A percentile compares a stretch with the other conserved stretches of the same genome.
Evolutionary conservation across 2,329 filamentous ascomycete species (phyloP).

Genomic region (Trichoderma pleuroti): DNA sequence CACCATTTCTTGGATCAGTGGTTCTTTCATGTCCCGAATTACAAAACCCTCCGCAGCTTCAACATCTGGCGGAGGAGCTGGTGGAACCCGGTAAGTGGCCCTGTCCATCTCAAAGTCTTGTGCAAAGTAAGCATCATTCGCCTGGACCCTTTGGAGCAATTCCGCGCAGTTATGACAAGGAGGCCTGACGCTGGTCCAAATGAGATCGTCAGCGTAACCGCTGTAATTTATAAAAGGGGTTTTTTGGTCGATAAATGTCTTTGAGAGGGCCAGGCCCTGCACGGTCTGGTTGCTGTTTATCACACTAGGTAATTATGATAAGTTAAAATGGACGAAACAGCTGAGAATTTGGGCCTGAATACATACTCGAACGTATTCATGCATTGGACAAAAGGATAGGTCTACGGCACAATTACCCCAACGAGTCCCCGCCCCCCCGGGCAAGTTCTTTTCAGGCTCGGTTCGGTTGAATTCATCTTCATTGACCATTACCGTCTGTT

Average conservation of each 20-base stretch:
- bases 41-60: background rate
- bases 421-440: background rate
- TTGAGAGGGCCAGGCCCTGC: background rate
- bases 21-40: background rate
- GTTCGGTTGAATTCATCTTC: background rate
- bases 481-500: background rate
- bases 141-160: too few relatives aligned
- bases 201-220: background rate
- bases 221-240: fast-evolving
- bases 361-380: background rate
- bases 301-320: too few relatives aligned
- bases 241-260: background rate
- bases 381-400: background rate
- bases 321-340: background rate
- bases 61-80: background rate
- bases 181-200: background rate
- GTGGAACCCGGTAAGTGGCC: background rate
- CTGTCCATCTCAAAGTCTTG: background rate
- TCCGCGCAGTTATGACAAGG: background rate
- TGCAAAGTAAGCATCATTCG: background rate
- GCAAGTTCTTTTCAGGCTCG: background rate
- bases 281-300: background rate
- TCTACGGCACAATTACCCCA: background rate
- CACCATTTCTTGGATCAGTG: background rate
- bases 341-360: background rate